Percentiles rank a stretch among this genome's conserved stretches.
Evolutionary conservation across 1,139 yeast genomes (phyloP).

Genomic region (Geotrichum armillariae): DNA sequence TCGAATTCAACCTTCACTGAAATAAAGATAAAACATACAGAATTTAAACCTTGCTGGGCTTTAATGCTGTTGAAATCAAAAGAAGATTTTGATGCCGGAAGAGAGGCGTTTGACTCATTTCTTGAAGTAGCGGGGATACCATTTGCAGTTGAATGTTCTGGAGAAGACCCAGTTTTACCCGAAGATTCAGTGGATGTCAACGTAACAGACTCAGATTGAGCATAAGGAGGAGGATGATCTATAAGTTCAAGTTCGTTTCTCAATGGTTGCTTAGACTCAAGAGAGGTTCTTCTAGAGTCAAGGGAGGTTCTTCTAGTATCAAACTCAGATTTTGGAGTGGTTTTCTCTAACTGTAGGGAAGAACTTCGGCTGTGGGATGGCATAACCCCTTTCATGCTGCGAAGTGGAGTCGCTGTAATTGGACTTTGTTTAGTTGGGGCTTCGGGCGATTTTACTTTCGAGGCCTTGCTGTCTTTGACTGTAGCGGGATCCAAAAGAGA

Average conservation of each 20-base stretch:
- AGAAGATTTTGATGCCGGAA: conserved; percentile 2
- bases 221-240: not conserved
- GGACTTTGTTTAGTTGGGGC: not conserved
- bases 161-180: not conserved
- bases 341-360: not conserved
- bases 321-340: not conserved
- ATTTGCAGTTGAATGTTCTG: not conserved
- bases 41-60: conserved; percentile 5
- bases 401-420: not conserved
- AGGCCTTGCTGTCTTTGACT: not conserved
- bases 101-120: not conserved
- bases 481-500: not conserved
- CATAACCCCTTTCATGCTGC: not conserved
- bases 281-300: not conserved
- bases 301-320: not conserved
- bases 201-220: not conserved
- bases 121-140: not conserved
- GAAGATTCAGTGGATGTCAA: not conserved
- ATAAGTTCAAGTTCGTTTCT: not conserved
- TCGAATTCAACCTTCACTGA: not conserved
- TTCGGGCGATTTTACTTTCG: not conserved
- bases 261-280: not conserved
- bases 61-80: conserved; percentile 1
- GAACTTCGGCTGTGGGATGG: not conserved
- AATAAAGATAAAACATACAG: conserved; percentile 5